Evolutionary conservation across 331 rosid genomes (phyloP), one percentile per base, ranked within the genome.

Genomic region (Arachis monticola): DNA sequence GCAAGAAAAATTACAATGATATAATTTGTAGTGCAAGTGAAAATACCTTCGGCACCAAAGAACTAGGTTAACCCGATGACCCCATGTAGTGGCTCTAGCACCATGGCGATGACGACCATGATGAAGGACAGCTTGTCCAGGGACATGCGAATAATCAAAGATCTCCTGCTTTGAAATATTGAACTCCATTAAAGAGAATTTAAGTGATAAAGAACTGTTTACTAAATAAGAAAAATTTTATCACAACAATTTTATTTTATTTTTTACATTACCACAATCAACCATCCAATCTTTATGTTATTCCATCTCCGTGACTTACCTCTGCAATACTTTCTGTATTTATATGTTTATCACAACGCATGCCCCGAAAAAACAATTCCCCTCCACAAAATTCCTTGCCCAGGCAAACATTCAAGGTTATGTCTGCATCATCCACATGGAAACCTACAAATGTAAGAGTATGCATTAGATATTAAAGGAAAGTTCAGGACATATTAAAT

Each of bases 71-170:
- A 76, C 45, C 27, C 88, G 84, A 44, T 68, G 78, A 35, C 88
- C 88, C n/a, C 86, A 67, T 7, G 77, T 70, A 22, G 88, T 85
- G 60, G 86, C 88, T 69, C 86, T 79, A 30, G 88, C 86, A 68
- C 88, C 86, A 85, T 85, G 88, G 61, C 88, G 88, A 77, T 82
- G 82, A 22, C 86, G 84, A 38, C 88, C 86, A 67, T 77, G 86
- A 76, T 82, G 88, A 79, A 85, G 88, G 64, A 85, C 82, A 58
- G 86, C 88, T 76, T 53, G 79, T 59, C 88, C 88, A 60, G 86
- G 80, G 53, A 72, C 78, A 82, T 85, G 86, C 46, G 78, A 75
- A 53, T 79, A 82, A 58, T 85, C 88, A 60, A 72, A 85, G 56
- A 68, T 72, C 78, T 85, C 88, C 88, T 85, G 88, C 45, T 76